Evolutionary conservation across 2,329 filamentous ascomycete species (phyloP).

Genomic region (Ceratocystis diversiconidia): DNA sequence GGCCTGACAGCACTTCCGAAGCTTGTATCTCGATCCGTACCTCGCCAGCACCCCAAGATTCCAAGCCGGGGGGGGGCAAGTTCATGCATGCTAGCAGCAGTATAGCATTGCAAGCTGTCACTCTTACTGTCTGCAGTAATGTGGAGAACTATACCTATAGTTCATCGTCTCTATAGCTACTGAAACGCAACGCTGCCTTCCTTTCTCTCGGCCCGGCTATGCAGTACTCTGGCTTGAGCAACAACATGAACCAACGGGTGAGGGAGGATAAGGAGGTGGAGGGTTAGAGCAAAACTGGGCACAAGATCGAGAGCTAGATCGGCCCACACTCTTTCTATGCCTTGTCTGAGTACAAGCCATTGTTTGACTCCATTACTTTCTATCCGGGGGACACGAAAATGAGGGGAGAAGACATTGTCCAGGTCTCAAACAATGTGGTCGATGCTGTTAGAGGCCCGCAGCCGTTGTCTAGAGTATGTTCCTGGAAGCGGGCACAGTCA

Average conservation of each 20-base stretch:
- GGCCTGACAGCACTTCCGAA: neutral
- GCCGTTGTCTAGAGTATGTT: neutral
- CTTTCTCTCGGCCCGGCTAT: neutral
- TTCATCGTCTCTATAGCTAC: neutral
- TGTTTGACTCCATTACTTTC: neutral
- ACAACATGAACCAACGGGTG: neutral
- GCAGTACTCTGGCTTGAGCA: neutral
- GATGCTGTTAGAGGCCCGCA: neutral
- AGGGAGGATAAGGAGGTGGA: neutral
- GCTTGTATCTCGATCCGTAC: neutral
- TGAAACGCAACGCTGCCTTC: neutral
- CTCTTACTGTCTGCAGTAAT: neutral
- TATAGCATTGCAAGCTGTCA: neutral
- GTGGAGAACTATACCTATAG: neutral
- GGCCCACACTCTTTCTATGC: neutral
- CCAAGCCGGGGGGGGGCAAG: neutral
- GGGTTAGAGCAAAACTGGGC: neutral
- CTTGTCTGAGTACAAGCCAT: neutral
- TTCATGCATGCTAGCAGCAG: neutral
- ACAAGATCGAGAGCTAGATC: constrained; percentile 1
- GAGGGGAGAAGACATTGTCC: neutral
- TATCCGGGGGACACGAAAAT: neutral
- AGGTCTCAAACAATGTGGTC: neutral
- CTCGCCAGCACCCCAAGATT: neutral
- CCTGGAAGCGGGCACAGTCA: neutral